phyloP scores from a whole-genome alignment of 2,329 filamentous ascomycete species.

The Diaporthe sp. region DNA sequence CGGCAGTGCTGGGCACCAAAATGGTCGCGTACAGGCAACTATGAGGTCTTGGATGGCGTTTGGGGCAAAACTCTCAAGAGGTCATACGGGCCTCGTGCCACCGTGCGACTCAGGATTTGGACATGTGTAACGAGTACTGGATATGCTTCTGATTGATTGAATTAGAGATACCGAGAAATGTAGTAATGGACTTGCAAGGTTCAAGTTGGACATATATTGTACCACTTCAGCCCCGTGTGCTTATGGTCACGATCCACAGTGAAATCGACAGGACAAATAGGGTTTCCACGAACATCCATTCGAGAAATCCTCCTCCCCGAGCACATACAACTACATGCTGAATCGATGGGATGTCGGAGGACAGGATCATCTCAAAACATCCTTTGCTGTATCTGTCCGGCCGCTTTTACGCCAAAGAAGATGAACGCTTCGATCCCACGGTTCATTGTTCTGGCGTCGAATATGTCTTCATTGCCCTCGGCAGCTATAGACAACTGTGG shows the following conservation, averaged over 20 bases:
- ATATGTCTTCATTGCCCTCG: not conserved
- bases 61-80: not conserved
- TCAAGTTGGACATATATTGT: not conserved
- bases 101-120: not conserved
- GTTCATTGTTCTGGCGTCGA: not conserved
- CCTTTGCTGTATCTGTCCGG: not conserved
- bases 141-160: conserved; percentile 18
- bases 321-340: not conserved
- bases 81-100: conserved; percentile 2
- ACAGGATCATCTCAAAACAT: not conserved
- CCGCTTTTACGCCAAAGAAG: too few relatives aligned
- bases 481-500: not conserved
- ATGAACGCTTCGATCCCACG: not conserved
- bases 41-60: conserved; percentile 16
- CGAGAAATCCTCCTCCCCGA: not conserved
- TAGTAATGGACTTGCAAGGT: conserved; percentile 25
- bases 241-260: not conserved
- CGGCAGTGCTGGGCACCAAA: not conserved
- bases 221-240: not conserved
- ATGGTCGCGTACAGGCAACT: not conserved
- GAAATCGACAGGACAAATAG: not conserved
- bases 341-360: not conserved
- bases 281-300: not conserved
- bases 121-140: conserved; percentile 34
- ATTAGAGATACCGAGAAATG: conserved; percentile 26